Evolutionary conservation across 495 filamentous ascomycete genomes (phyloP).

Genomic region (Talaromyces wortmannii): DNA sequence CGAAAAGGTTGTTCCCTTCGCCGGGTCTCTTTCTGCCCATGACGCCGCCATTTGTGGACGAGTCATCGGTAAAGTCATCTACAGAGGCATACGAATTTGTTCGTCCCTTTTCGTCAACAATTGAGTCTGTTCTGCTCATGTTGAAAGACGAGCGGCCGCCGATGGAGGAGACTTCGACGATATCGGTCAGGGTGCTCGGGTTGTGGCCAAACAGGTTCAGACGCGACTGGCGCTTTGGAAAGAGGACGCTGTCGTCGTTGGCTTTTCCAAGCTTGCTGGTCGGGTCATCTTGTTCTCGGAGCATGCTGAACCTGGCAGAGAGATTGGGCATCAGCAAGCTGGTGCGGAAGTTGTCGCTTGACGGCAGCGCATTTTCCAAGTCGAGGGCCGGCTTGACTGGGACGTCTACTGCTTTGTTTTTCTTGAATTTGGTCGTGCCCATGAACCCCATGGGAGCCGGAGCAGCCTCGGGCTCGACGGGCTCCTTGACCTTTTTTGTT

Average conservation of each 20-base stretch:
- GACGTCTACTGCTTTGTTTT: conserved; percentile 49
- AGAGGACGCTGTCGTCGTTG: conserved; percentile 87
- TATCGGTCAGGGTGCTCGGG: conserved; percentile 62
- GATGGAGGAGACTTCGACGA: conserved; percentile 81
- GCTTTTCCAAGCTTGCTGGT: conserved; percentile 83
- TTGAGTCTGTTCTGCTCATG: conserved; percentile 38
- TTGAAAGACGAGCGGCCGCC: conserved; percentile 57
- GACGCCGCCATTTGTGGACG: conserved; percentile 56
- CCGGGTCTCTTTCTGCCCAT: conserved; percentile 78
- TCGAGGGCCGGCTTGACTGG: conserved; percentile 63
- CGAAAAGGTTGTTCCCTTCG: conserved; percentile 92
- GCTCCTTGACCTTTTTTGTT: conserved; percentile 44
- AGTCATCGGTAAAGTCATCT: conserved; percentile 67
- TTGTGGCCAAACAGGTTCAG: conserved; percentile 49
- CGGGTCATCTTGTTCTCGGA: conserved; percentile 89
- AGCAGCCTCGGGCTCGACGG: conserved; percentile 3
- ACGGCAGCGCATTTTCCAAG: conserved; percentile 65
- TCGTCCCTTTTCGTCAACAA: conserved; percentile 12
- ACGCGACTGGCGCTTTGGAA: conserved; percentile 70
- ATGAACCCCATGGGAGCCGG: conserved; percentile 10
- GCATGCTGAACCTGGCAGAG: conserved; percentile 92
- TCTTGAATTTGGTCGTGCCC: conserved; percentile 42
- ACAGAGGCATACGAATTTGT: conserved; percentile 48
- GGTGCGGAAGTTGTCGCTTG: conserved; percentile 89
- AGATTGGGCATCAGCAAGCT: conserved; percentile 94